Base-by-base conservation (phyloP, 2,329 filamentous ascomycete species). In the Microsporum canis region DNA sequence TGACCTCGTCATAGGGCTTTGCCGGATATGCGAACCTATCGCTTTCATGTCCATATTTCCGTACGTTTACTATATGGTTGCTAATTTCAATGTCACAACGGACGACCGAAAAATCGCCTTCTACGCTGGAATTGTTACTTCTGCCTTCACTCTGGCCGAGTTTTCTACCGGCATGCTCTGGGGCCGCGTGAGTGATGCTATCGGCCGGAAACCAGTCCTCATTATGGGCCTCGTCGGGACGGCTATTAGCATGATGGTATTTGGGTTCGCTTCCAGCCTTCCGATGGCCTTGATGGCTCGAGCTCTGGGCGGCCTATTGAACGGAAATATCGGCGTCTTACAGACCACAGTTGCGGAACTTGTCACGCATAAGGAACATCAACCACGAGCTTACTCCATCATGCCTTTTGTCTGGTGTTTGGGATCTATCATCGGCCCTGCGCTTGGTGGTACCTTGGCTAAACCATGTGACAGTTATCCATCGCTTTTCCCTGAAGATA, bases 21-120 rank as follows among this genome's bases (percentile, higher is more conserved):
- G 91, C 77, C 87, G 94, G 71, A 92, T 99, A 78, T 96, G 91
- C 80, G 94, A 99, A 73, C 94, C 94, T 59, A 97, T 99, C 74
- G 94, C 94, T 4, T 97, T 99, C 80, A 97, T 96, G 90, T 96
- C 91, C 60, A 96, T 97, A 68, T 97, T 99, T 72, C 94, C 94
- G 1, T 99, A 97, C 75, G 91, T 95, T 68, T 97, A 96, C 78
- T 92, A 88, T 79, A 97, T 99, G 94, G 88, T 97, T 68, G 82
- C 91, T 69, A 90, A 91, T 64, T 97, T 97, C 76, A 80, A 88
- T 69, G 86, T 96, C 71, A 89, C 91, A 64, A 80, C 89, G 55
- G 85, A 91, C 71, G 80, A 88, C 65, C 85, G 82, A 68, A 85
- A 88, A 71, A 95, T 96, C 67, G 89, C 91, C 12, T 84, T 96